These are phyloP conservation scores for Drechslerella dactyloides DNA, from an alignment of 2,329 filamentous ascomycete species.

Conservation along the genomic window DNA sequence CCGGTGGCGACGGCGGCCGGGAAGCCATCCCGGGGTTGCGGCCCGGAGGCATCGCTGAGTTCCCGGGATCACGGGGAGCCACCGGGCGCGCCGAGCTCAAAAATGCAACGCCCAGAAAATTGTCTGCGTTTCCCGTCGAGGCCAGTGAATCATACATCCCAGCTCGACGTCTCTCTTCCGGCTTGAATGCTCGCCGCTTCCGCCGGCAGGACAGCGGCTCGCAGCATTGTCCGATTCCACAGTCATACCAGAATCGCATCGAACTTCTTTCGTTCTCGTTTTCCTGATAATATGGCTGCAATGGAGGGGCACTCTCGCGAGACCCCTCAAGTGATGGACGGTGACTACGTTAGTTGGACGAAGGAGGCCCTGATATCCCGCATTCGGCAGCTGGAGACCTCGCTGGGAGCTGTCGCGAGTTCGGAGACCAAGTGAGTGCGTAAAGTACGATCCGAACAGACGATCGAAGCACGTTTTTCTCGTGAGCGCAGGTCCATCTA, in stretches of 20 bases:
- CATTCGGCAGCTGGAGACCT: slow-evolving; percentile 34
- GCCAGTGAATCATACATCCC: neutral
- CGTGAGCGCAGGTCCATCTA: neutral
- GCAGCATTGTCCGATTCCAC: neutral
- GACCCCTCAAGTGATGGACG: neutral
- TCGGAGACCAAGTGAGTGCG: slow-evolving; percentile 49
- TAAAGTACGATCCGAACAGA: slow-evolving; percentile 37
- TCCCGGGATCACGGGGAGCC: neutral
- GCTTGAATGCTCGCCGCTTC: slow-evolving; percentile 27
- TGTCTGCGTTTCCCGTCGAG: neutral
- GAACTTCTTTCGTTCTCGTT: neutral
- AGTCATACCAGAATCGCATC: neutral
- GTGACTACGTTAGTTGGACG: slow-evolving; percentile 40
- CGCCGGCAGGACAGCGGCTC: slow-evolving; percentile 12
- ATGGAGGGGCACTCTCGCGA: slow-evolving; percentile 21
- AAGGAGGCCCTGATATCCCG: slow-evolving; percentile 43
- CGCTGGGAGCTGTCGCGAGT: slow-evolving; percentile 4
- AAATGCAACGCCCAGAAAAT: neutral
- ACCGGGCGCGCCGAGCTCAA: neutral
- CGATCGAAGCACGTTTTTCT: slow-evolving; percentile 2
- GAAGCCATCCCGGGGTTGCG: neutral
- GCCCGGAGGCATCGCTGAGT: neutral
- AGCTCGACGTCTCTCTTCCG: neutral
- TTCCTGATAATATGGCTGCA: neutral
- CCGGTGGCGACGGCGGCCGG: neutral